Conservation (phyloP, 78 protist genomes). For the Chrysochromulina tobinii region DNA sequence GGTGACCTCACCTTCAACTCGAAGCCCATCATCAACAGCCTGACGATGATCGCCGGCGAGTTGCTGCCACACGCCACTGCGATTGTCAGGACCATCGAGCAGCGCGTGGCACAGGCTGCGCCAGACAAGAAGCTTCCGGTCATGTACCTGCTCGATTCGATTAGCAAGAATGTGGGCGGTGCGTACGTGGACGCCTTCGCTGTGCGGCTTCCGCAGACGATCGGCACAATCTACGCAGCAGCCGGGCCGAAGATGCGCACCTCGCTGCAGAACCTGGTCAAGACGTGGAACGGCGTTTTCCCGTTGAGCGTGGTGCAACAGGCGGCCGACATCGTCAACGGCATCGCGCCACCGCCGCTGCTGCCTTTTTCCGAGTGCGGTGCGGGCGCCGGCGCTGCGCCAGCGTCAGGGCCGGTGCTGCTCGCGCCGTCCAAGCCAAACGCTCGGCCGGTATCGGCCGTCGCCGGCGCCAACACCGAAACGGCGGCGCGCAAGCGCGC, state of each 20-base stretch:
- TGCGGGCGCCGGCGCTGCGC: neutral
- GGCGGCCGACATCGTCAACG: too few species aligned
- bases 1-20: constrained; percentile 39
- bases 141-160: constrained; percentile 39
- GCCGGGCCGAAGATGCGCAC: neutral
- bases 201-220: neutral
- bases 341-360: too few species aligned
- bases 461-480: too few species aligned
- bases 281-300: neutral
- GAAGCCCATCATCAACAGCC: constrained; percentile 42
- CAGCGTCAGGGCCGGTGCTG: neutral
- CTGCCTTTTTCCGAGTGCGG: too few species aligned
- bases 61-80: neutral
- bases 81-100: constrained; percentile 13
- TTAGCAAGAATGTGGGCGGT: constrained; percentile 42
- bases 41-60: constrained; percentile 46
- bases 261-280: neutral
- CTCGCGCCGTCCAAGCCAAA: too few species aligned
- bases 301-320: neutral
- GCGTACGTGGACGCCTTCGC: neutral
- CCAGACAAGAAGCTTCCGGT: constrained; percentile 27
- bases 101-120: neutral
- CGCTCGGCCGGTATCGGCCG: too few species aligned
- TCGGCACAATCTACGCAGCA: neutral
- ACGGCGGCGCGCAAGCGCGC: too few species aligned